Base-by-base conservation (phyloP, 345 rosid species). In the Salix koriyanagi region DNA sequence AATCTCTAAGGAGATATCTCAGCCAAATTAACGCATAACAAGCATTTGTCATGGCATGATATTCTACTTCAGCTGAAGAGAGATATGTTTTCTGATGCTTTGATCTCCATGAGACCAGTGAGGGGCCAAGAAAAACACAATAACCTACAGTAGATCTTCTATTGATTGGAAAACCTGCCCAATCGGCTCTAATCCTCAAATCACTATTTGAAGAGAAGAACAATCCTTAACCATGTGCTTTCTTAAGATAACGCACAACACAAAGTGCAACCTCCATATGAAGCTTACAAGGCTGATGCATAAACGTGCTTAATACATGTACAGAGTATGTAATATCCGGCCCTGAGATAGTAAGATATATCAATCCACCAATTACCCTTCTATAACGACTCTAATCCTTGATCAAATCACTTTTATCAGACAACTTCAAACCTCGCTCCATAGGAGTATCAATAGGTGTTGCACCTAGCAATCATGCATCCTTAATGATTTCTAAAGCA, bases 311-410 rank as follows among this genome's bases (percentile, higher is more conserved):
- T 48, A 46, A 30, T 39, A 48, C 61, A 71, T 46, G 74, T 23
- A 48, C 23, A 44, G 0, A 19, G 15, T 74, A 74, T 36, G 70
- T 74, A 18, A 74, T 25, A 16, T 74, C 39, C 7, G 54, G 42
- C 41, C 77, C 64, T 71, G 18, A 71, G n/a, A 71, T 25, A n/a
- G 62, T 71, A 41, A 71, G 75, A 71, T 71, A 48, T 41, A 71
- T 71, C 65, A 71, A 50, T 30, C 75, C 28, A 8, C 65, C 65
- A 71, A 34, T 52, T 4, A 71, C 5, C 26, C 39, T 74, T n/a
- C 61, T 64, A 42, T 74, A 74, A 14, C 16, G 48, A 37, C 37
- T 58, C 10, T 2, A 42, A 42, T 64, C 70, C 26, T 74, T 34
- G 25, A 74, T 56, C 3, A 42, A 41, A 4, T 74, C 77, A 64